These are phyloP conservation scores for Colletotrichum sp. DNA, from an alignment of 2,329 filamentous ascomycete genomes.

Conservation along the genomic window DNA sequence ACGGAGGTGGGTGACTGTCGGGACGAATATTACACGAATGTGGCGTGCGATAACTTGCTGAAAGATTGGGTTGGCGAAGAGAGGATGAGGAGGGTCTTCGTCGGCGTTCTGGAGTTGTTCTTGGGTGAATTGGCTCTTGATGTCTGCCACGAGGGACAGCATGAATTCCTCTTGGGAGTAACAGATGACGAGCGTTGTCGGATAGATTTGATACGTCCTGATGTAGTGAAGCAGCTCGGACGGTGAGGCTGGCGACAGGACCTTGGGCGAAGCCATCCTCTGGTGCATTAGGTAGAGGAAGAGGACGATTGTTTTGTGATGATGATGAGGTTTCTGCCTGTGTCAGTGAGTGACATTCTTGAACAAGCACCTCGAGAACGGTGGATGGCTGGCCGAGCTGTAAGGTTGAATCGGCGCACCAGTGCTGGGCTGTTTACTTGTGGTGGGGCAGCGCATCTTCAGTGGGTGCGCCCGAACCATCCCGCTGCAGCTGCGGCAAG, in stretches of 20 bases:
- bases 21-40: slow-evolving; percentile 74
- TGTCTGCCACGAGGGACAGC: slow-evolving; percentile 54
- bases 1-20: slow-evolving; percentile 78
- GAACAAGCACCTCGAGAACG: neutral
- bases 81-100: slow-evolving; percentile 12
- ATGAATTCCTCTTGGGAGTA: slow-evolving; percentile 70
- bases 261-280: slow-evolving; percentile 35
- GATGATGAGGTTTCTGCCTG: neutral
- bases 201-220: slow-evolving; percentile 57
- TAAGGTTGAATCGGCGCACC: neutral
- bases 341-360: neutral
- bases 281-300: neutral
- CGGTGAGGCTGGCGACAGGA: slow-evolving; percentile 59
- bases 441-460: neutral
- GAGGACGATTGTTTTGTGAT: neutral
- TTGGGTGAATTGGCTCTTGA: slow-evolving; percentile 27
- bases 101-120: neutral
- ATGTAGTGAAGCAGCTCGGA: slow-evolving; percentile 70
- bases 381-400: neutral
- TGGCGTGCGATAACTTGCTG: slow-evolving; percentile 72
- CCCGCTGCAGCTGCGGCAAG: neutral
- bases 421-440: neutral
- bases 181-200: slow-evolving; percentile 75
- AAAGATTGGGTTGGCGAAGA: slow-evolving; percentile 70
- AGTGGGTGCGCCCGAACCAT: neutral